Conservation (phyloP, 139 green algal species). For the Chlorella sp. region DNA sequence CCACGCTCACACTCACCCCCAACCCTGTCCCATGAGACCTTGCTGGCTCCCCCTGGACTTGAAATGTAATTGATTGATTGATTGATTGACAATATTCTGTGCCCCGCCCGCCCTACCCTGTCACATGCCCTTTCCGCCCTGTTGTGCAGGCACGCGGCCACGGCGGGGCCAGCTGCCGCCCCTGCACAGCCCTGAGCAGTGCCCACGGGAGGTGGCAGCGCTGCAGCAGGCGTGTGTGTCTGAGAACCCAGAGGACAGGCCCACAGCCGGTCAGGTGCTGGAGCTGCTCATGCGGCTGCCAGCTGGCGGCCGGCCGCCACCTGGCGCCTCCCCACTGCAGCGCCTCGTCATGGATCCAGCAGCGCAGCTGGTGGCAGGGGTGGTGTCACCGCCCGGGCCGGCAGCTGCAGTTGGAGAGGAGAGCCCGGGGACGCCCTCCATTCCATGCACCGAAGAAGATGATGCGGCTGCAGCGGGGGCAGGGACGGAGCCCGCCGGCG, state of each 20-base stretch:
- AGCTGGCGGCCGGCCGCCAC: not conserved
- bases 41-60: too few relatives aligned
- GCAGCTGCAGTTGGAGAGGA: not conserved
- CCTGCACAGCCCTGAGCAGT: constrained; percentile 5
- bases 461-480: not conserved
- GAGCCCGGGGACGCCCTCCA: not conserved
- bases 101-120: not conserved
- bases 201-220: constrained; percentile 5
- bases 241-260: not conserved
- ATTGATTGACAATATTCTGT: too few relatives aligned
- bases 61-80: too few relatives aligned
- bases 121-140: not conserved
- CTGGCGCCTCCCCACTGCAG: not conserved
- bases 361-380: not conserved
- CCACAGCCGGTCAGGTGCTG: constrained; percentile 1
- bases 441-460: not conserved
- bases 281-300: not conserved
- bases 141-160: not conserved
- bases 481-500: not conserved
- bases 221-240: not conserved
- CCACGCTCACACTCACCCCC: too few relatives aligned
- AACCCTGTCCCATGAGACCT: too few relatives aligned
- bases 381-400: not conserved
- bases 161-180: constrained; percentile 15
- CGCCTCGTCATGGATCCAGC: not conserved